Percentiles rank a stretch among this genome's conserved stretches.
These are phyloP conservation scores for Guyanaporus albipodus DNA, from an alignment of 768 basidiomycete species.

Conservation along the genomic window DNA sequence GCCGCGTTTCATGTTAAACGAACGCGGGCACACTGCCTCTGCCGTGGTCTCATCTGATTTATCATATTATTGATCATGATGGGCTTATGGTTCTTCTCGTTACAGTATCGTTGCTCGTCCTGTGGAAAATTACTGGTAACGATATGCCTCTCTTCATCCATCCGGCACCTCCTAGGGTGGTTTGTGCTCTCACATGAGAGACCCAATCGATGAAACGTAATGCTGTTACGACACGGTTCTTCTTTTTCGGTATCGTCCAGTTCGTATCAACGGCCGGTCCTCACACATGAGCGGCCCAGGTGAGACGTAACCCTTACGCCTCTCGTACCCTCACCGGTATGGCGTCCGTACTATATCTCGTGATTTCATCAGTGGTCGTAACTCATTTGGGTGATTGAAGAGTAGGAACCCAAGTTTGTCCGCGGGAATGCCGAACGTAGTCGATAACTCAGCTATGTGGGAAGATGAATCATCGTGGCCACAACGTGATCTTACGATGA, in stretches of 20 bases:
- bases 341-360: conserved; percentile 23
- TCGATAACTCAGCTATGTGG: conserved; percentile 24
- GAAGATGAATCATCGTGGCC: conserved; percentile 9
- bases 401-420: conserved; percentile 10
- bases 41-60: conserved; percentile 8
- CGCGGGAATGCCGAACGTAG: conserved; percentile 22
- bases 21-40: conserved; percentile 2
- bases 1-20: conserved; percentile 18
- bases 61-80: background rate
- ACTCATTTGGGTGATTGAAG: conserved; percentile 4
- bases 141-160: conserved; percentile 57
- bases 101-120: conserved; percentile 53
- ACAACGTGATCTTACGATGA: background rate
- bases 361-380: conserved; percentile 18
- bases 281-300: conserved; percentile 5
- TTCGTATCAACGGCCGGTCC: conserved; percentile 3
- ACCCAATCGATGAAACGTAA: background rate
- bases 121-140: conserved; percentile 53
- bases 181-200: background rate
- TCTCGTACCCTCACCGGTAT: background rate
- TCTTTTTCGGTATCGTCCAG: background rate
- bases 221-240: background rate
- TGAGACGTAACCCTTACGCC: conserved; percentile 3
- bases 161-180: conserved; percentile 18
- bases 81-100: conserved; percentile 14